Evolutionary conservation across 352 stramenopile species (phyloP), one percentile per base, ranked within the genome.

Genomic region (Phytophthora ohioensis): DNA sequence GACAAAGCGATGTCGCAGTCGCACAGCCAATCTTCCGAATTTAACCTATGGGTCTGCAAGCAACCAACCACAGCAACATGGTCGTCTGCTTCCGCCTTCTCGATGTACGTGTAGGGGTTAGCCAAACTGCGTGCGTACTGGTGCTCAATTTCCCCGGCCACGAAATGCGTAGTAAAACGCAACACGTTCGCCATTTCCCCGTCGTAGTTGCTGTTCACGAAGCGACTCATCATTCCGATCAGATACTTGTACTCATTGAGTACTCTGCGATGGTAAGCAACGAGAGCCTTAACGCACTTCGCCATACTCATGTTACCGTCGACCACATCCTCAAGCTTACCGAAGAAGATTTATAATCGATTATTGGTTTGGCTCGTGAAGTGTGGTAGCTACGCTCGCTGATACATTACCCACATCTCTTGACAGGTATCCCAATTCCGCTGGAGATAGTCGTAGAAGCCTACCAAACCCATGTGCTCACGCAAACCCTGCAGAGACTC

Each of bases 311-410:
- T 64, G 0, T 2, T 36, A 0, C 43, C 15, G 17, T 70, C 42
- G 1, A 70, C 55, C 3, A 8, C 7, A 8, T 63, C 55, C n/a
- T 64, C 71, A 0, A 75, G 36, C 38, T 78, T 74, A 0, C 64
- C 76, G 15, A 80, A 81, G 6, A 67, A 79, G 4, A 3, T 73
- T 21, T 84, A 69, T 0, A 78, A 47, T 0, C 41, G 31, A 38
- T 84, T 84, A 38, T 84, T 84, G 0, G 73, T 79, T 43, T 79
- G 54, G 12, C 73, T 76, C 1, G 41, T 53, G 17, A 75, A 75
- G 46, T 78, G 57, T 63, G 57, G 0, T 0, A 79, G 54, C 1
- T 73, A 53, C 0, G 55, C 15, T 8, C 76, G 56, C 0, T 6
- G 13, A 32, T 65, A 63, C 17, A 71, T 46, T 0, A 15, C 74